phyloP scores from a whole-genome alignment of 192 early-diverging fungal genomes.

The Coemansia sp. region DNA sequence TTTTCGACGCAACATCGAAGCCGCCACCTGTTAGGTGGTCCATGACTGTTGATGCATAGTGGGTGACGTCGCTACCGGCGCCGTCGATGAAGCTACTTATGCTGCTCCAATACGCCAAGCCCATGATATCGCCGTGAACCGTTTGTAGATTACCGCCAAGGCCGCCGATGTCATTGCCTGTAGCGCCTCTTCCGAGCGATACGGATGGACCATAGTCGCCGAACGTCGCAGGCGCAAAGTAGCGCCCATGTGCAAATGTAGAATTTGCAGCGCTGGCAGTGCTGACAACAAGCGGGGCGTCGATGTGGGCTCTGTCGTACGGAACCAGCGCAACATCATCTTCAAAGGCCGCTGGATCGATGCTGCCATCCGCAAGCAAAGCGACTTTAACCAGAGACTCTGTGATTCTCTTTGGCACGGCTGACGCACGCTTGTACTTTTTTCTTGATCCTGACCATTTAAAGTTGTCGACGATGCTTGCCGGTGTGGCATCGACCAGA shows the following conservation, averaged over 20 bases:
- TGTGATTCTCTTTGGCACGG: slow-evolving; percentile 22
- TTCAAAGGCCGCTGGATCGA: slow-evolving; percentile 35
- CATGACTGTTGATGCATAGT: slow-evolving; percentile 32
- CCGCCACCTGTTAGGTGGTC: slow-evolving; percentile 43
- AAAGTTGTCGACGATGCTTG: slow-evolving; percentile 40
- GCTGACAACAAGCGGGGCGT: slow-evolving; percentile 18
- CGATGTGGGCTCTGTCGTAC: slow-evolving; percentile 8
- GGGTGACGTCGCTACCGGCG: slow-evolving; percentile 21
- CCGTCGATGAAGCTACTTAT: slow-evolving; percentile 49
- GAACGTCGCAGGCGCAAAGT: slow-evolving; percentile 20
- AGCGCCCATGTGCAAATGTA: slow-evolving; percentile 26
- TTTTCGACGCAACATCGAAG: slow-evolving; percentile 18
- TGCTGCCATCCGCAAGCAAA: slow-evolving; percentile 38
- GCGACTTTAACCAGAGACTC: slow-evolving; percentile 30
- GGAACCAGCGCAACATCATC: slow-evolving; percentile 29
- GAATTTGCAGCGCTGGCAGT: background rate
- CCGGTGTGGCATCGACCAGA: slow-evolving; percentile 14
- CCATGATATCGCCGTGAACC: slow-evolving; percentile 38
- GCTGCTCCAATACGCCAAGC: slow-evolving; percentile 54
- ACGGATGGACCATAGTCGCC: slow-evolving; percentile 33
- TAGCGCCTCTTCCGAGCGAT: background rate
- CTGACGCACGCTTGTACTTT: slow-evolving; percentile 10
- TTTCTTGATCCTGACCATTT: slow-evolving; percentile 28
- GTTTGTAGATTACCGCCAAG: slow-evolving; percentile 14
- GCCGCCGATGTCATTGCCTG: background rate